These are phyloP conservation scores for Lavandula angustifolia DNA, from an alignment of 257 asterid species.

Conservation along the genomic window DNA sequence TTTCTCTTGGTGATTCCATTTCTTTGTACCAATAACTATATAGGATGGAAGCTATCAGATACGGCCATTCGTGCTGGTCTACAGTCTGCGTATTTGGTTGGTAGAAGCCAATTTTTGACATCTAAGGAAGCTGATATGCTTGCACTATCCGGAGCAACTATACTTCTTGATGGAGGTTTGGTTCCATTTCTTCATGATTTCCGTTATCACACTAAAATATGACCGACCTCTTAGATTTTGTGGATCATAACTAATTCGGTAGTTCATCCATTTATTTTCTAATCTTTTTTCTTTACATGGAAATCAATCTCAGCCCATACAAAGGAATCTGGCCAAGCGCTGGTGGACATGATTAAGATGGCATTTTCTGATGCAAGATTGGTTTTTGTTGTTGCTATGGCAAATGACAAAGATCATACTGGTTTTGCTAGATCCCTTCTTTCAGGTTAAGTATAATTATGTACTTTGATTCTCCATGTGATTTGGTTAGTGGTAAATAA, in stretches of 20 bases:
- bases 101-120: constrained; percentile 81
- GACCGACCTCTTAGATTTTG: not conserved
- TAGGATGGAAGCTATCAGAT: constrained; percentile 78
- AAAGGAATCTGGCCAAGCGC: constrained; percentile 85
- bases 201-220: constrained; percentile 1
- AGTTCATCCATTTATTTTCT: constrained; percentile 15
- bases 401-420: constrained; percentile 86
- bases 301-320: constrained; percentile 77
- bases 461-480: too few species aligned
- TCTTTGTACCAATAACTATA: constrained; percentile 18
- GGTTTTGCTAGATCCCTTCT: constrained; percentile 77
- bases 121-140: constrained; percentile 62
- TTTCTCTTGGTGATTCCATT: constrained; percentile 3
- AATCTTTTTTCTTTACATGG: not conserved
- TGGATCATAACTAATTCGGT: constrained; percentile 22
- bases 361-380: constrained; percentile 57
- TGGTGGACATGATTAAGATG: constrained; percentile 58
- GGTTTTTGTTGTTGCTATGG: constrained; percentile 89
- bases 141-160: constrained; percentile 61
- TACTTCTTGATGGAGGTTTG: constrained; percentile 90
- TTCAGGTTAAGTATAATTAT: constrained; percentile 53
- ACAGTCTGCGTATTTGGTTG: constrained; percentile 65
- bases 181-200: constrained; percentile 25
- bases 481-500: constrained; percentile 8
- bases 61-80: constrained; percentile 77